Conservation (phyloP, 1,284 basidiomycete species). For the Papiliotrema nemorosa region DNA sequence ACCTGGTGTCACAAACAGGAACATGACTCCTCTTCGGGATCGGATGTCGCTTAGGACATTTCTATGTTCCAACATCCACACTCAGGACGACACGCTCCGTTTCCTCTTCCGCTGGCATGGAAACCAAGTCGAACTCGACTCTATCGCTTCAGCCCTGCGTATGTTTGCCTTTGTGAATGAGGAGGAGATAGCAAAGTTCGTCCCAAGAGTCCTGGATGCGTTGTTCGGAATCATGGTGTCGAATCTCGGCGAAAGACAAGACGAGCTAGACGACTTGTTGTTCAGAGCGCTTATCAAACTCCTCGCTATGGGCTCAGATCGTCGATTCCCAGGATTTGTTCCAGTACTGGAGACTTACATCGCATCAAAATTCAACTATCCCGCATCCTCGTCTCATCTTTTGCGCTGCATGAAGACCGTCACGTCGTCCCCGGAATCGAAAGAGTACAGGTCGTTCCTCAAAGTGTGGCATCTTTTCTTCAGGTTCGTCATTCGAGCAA, state of each 20-base stretch:
- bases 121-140: constrained; percentile 57
- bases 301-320: constrained; percentile 83
- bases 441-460: constrained; percentile 79
- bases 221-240: constrained; percentile 86
- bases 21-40: constrained; percentile 70
- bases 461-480: constrained; percentile 96
- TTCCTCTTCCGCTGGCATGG: constrained; percentile 79
- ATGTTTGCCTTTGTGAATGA: constrained; percentile 91
- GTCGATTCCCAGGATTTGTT: constrained; percentile 93
- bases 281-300: constrained; percentile 90
- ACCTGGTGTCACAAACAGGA: constrained; percentile 55
- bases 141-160: constrained; percentile 68
- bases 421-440: constrained; percentile 66
- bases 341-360: constrained; percentile 92
- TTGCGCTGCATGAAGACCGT: constrained; percentile 82
- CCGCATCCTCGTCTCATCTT: constrained; percentile 73
- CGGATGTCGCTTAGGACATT: constrained; percentile 79
- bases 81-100: constrained; percentile 83
- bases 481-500: constrained; percentile 83
- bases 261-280: constrained; percentile 79
- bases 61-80: constrained; percentile 87
- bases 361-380: constrained; percentile 77
- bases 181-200: constrained; percentile 91
- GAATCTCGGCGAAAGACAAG: constrained; percentile 59
- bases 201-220: constrained; percentile 86